Evolutionary conservation across 805 yeast genomes (phyloP), one percentile per base, ranked within the genome.

Genomic region (Blastobotrys peoriensis): DNA sequence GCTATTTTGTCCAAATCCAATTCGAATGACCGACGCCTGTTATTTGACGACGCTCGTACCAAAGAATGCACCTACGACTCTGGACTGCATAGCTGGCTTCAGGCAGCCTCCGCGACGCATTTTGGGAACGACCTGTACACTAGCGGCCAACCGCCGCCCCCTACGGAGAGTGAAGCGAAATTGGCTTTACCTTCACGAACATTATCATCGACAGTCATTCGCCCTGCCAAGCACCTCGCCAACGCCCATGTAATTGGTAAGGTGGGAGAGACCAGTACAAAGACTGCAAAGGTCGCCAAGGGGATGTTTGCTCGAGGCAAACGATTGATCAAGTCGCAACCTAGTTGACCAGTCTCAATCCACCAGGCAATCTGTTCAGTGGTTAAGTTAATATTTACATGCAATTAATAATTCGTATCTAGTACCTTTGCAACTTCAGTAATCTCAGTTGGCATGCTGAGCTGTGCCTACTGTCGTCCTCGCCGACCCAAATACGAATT

Each of bases 261-360:
- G 47, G 60, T 63, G 6, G 64, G 68, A 8, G 65, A 60, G 43
- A 61, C 60, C 52, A 54, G 63, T 8, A 52, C 59, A 34, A 55
- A 54, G 48, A 52, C 49, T 30, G 45, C 53, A n/a, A 25, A 25
- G 30, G 30, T 13, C 8, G 62, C 63, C 33, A 55, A 55, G 44
- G 59, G 63, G 6, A 48, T 64, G 41, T 57, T 64, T 47, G 66
- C 65, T 20, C 59, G 53, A 48, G 64, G 60, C 15, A 45, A 47
- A 38, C 57, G 58, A 50, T 39, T 59, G 18, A 54, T 57, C 37
- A 40, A 45, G 33, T 39, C 55, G 2, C 49, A 43, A 33, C 43
- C 47, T 2, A 28, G 30, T n/a, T 22, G 22, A 23, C 35, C 10
- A 33, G 28, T 22, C 10, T 30, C 22, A n/a, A 18, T 30, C 27